Evolutionary conservation across 2,329 filamentous ascomycete species (phyloP).

Genomic region (Cercospora nicotianae): DNA sequence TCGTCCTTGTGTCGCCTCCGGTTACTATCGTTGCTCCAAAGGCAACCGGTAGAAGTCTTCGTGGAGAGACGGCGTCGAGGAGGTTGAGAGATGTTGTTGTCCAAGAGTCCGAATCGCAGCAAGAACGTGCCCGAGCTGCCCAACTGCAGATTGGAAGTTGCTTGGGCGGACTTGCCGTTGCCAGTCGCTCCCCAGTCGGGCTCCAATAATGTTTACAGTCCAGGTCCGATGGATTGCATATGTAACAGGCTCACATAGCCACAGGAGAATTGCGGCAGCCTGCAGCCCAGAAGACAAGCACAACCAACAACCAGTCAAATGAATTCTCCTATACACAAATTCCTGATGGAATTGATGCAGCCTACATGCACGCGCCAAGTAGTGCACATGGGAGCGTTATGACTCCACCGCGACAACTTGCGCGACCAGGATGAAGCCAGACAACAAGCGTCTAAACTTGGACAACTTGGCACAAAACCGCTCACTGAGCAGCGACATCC

Average conservation of each 20-base stretch:
- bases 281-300: neutral
- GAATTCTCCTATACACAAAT: neutral
- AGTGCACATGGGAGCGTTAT: slow-evolving; percentile 1
- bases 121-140: too few species aligned
- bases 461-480: neutral
- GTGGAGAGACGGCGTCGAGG: too few species aligned
- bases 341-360: slow-evolving; percentile 1
- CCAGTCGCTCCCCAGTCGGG: neutral
- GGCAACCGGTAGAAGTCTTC: too few species aligned
- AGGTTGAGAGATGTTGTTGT: too few species aligned
- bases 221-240: neutral
- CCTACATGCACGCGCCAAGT: slow-evolving; percentile 8
- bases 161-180: neutral
- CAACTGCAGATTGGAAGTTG: too few species aligned
- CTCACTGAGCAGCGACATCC: slow-evolving; percentile 7
- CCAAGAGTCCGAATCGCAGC: too few species aligned
- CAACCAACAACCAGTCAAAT: neutral
- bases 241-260: neutral
- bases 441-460: neutral
- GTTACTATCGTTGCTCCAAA: too few species aligned
- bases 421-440: slow-evolving; percentile 10
- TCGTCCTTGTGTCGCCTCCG: too few species aligned
- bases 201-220: neutral
- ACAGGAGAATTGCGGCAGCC: neutral
- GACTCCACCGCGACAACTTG: neutral